Conservation (phyloP, 768 basidiomycete species). For the Tulasnella sp. region DNA sequence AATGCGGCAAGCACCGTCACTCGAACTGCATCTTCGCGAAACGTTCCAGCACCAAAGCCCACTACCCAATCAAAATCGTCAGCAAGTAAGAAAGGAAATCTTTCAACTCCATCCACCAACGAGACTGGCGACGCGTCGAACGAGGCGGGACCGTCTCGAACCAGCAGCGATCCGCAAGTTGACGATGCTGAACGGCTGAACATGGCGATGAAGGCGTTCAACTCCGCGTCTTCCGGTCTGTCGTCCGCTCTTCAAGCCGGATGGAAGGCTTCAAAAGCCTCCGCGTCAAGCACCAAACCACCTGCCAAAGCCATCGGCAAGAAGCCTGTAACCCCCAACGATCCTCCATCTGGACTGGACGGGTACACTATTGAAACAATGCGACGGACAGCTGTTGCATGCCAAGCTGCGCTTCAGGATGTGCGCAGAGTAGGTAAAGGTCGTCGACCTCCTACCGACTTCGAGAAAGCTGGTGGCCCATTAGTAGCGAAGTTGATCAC, state of each 20-base stretch:
- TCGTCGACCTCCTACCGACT: slow-evolving; percentile 31
- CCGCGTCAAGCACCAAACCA: slow-evolving; percentile 15
- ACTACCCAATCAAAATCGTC: background rate
- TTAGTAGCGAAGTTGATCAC: slow-evolving; percentile 53
- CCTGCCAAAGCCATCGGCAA: background rate
- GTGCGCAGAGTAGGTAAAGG: slow-evolving; percentile 25
- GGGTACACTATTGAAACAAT: slow-evolving; percentile 16
- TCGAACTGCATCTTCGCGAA: background rate
- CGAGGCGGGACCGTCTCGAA: background rate
- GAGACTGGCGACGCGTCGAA: background rate
- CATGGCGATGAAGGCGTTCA: slow-evolving; percentile 28
- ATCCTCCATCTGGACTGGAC: slow-evolving; percentile 17
- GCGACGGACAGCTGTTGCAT: slow-evolving; percentile 30
- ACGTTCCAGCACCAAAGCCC: background rate
- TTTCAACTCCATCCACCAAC: background rate
- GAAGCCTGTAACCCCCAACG: background rate
- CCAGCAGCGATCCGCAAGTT: background rate
- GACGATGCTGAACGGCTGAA: background rate
- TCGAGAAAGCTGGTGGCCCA: slow-evolving; percentile 63
- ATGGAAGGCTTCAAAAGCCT: slow-evolving; percentile 38
- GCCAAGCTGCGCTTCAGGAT: slow-evolving; percentile 39
- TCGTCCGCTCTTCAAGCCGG: slow-evolving; percentile 43
- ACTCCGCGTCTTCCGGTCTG: slow-evolving; percentile 47
- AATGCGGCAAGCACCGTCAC: background rate
- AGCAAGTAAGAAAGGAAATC: background rate